phyloP scores from a whole-genome alignment of 148 eudicot genomes.

The Suaeda aralocaspica region DNA sequence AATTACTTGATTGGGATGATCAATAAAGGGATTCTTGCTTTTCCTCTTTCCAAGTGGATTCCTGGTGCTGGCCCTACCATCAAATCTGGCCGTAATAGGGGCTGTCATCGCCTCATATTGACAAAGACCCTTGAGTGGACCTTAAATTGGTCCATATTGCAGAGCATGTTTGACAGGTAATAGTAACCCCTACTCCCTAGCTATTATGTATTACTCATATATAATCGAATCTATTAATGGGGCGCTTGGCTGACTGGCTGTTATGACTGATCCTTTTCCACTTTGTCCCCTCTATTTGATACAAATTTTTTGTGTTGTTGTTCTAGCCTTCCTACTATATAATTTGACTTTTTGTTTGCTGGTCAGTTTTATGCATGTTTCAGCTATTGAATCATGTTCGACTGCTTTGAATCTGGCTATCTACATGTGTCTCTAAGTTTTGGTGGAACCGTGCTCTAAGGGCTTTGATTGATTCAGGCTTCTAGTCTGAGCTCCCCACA shows the following conservation, averaged over 20 bases:
- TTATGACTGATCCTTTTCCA: not conserved
- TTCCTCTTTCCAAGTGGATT: slow-evolving; percentile 77
- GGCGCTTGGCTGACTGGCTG: not conserved
- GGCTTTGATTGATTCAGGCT: not conserved
- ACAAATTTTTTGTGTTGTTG: not conserved
- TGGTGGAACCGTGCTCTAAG: not conserved
- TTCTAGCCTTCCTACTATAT: too few relatives aligned
- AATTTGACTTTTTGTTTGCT: not conserved
- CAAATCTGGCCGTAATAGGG: slow-evolving; percentile 48
- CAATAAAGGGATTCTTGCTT: slow-evolving; percentile 86
- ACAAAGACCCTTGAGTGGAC: slow-evolving; percentile 98
- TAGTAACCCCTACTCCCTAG: not conserved
- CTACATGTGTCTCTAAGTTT: not conserved
- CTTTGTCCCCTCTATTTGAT: not conserved
- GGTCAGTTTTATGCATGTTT: not conserved
- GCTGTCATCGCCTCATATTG: slow-evolving; percentile 47
- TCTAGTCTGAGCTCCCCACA: not conserved
- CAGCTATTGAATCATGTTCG: not conserved
- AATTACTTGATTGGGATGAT: slow-evolving; percentile 97
- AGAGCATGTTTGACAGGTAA: slow-evolving; percentile 98
- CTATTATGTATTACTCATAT: not conserved
- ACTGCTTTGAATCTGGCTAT: not conserved
- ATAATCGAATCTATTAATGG: not conserved
- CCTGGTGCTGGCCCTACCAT: slow-evolving; percentile 80
- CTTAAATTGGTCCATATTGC: slow-evolving; percentile 91